A percentile compares a stretch with the other conserved stretches of the same genome.
Evolutionary conservation across 345 rosid species (phyloP).

Genomic region (Nephelium lappaceum): DNA sequence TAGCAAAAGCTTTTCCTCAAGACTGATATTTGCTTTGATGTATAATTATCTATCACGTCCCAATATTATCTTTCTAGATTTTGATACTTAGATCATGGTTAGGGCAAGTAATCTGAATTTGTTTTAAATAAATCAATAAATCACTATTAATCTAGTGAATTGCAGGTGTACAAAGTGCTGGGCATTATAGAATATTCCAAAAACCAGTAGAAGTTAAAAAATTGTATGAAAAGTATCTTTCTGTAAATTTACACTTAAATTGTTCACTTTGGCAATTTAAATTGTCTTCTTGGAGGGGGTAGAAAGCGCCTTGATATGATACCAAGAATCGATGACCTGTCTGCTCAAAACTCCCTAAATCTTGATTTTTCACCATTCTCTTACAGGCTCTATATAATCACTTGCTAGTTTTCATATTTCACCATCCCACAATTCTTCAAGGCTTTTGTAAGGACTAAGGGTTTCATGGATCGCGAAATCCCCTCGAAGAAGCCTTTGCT

Average conservation of each 20-base stretch:
- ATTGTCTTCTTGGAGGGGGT: neutral
- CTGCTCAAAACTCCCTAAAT: neutral
- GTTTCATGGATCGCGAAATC: conserved; percentile 49
- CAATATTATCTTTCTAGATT: neutral
- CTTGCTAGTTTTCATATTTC: conserved; percentile 40
- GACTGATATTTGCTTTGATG: neutral
- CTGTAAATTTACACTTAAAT: no score
- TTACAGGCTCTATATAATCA: neutral
- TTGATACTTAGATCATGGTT: conserved; percentile 5
- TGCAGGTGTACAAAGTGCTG: neutral
- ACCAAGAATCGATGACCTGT: neutral
- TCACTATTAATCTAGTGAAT: neutral
- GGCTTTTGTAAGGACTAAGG: conserved; percentile 54
- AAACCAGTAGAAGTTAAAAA: neutral
- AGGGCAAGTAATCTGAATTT: neutral
- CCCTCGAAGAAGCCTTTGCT: conserved; percentile 63
- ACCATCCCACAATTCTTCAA: conserved; percentile 58
- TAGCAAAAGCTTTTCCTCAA: neutral
- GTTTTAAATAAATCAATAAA: neutral
- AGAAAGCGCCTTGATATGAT: neutral
- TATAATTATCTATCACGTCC: neutral
- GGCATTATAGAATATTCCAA: neutral
- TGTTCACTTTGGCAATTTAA: neutral
- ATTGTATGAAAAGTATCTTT: neutral
- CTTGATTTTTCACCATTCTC: neutral